phyloP scores from a whole-genome alignment of 805 yeast genomes.

The Candida arabinofermentans region DNA sequence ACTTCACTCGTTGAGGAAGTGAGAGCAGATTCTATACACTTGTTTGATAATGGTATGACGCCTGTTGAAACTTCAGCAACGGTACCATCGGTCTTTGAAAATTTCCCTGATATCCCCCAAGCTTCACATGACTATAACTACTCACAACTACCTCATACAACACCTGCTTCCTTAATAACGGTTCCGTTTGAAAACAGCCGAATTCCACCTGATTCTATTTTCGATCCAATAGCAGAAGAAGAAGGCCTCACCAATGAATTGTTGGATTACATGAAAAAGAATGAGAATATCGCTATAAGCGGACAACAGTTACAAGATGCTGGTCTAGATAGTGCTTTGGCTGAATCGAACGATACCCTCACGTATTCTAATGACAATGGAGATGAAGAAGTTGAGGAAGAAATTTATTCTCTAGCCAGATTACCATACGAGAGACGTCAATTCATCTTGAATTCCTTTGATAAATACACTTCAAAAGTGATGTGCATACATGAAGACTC shows the following conservation, averaged over 20 bases:
- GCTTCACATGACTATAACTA: too few species aligned
- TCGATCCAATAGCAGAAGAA: neutral
- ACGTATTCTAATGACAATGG: neutral
- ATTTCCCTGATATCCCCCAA: too few species aligned
- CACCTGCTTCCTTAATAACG: neutral
- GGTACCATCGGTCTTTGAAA: too few species aligned
- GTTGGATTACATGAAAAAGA: neutral
- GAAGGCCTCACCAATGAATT: neutral
- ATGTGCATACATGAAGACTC: constrained; percentile 9
- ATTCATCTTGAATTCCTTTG: constrained; percentile 14
- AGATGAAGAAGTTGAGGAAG: neutral
- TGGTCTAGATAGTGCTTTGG: neutral
- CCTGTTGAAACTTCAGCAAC: too few species aligned
- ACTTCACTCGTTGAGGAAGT: too few species aligned
- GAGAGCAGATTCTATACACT: too few species aligned
- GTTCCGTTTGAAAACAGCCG: neutral
- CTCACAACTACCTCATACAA: neutral
- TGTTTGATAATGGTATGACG: too few species aligned
- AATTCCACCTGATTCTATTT: too few species aligned
- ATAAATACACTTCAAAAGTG: constrained; percentile 9
- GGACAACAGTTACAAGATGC: neutral
- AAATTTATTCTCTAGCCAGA: neutral
- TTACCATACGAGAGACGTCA: constrained; percentile 5
- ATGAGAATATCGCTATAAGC: neutral
- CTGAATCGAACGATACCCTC: neutral